A percentile compares a stretch with the other conserved stretches of the same genome.
Conservation (phyloP, 495 filamentous ascomycete species). For the Ramalina peruviana region DNA sequence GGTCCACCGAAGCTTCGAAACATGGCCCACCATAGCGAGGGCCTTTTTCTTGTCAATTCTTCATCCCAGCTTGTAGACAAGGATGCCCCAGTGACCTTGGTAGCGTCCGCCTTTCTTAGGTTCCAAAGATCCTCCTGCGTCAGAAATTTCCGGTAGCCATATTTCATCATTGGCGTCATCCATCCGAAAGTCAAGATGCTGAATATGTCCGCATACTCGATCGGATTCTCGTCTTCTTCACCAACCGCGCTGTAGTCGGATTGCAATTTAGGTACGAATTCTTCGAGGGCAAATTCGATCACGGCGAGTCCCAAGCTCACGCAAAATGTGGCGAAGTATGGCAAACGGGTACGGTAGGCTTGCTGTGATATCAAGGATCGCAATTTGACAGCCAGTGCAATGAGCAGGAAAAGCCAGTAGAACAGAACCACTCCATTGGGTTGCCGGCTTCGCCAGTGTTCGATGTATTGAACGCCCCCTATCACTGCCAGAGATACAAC, state of each 20-base stretch:
- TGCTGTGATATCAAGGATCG: constrained; percentile 73
- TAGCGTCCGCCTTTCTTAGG: constrained; percentile 66
- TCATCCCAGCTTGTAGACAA: constrained; percentile 67
- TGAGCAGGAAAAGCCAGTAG: constrained; percentile 87
- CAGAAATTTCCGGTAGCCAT: constrained; percentile 80
- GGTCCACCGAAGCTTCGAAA: constrained; percentile 74
- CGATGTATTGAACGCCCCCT: constrained; percentile 78
- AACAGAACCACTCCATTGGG: constrained; percentile 89
- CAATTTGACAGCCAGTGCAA: constrained; percentile 70
- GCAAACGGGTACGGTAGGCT: constrained; percentile 44
- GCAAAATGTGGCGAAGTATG: constrained; percentile 71
- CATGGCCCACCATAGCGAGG: constrained; percentile 85
- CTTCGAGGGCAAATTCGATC: constrained; percentile 72
- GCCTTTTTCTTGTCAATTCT: constrained; percentile 59
- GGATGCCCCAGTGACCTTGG: constrained; percentile 46
- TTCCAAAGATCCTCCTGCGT: constrained; percentile 98
- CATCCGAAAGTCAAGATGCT: constrained; percentile 90
- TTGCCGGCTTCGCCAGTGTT: constrained; percentile 77
- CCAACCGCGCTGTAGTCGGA: constrained; percentile 71
- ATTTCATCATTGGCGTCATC: constrained; percentile 98
- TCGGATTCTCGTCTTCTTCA: constrained; percentile 86
- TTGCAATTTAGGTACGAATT: constrained; percentile 77
- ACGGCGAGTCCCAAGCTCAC: constrained; percentile 58
- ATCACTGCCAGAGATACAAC: constrained; percentile 69
- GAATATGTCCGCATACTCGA: constrained; percentile 89